A percentile compares a stretch with the other conserved stretches of the same genome.
Conservation (phyloP, 2,329 filamentous ascomycete genomes). For the Colletotrichum higginsianum region DNA sequence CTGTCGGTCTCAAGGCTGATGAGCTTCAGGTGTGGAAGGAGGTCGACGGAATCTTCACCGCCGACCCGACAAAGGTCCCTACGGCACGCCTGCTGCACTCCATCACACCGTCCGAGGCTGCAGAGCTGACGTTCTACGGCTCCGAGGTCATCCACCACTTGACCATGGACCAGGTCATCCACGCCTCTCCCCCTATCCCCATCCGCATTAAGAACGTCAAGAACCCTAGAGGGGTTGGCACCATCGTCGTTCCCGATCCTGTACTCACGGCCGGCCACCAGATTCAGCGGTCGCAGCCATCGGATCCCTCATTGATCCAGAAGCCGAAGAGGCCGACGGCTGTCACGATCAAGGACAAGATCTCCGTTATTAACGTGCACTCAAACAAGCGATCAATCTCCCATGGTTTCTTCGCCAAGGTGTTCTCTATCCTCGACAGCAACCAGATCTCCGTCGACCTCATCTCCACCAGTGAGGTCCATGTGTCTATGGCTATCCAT, state of each 20-base stretch:
- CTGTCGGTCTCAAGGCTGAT: slow-evolving; percentile 87
- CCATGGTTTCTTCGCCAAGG: slow-evolving; percentile 94
- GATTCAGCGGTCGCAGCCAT: slow-evolving; percentile 67
- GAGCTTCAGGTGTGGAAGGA: slow-evolving; percentile 99
- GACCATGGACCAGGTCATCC: slow-evolving; percentile 97
- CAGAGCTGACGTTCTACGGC: slow-evolving; percentile 94
- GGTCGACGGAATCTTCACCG: slow-evolving; percentile 92
- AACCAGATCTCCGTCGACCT: slow-evolving; percentile 93
- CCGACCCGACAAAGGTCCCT: slow-evolving; percentile 90
- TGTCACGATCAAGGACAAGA: slow-evolving; percentile 97
- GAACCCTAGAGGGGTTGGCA: slow-evolving; percentile 84
- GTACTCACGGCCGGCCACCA: slow-evolving; percentile 68
- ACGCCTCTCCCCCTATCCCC: slow-evolving; percentile 82
- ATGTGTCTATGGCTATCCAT: slow-evolving; percentile 97
- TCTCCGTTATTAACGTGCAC: slow-evolving; percentile 97
- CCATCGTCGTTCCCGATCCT: slow-evolving; percentile 85
- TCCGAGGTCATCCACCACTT: slow-evolving; percentile 98
- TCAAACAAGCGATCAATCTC: slow-evolving; percentile 97
- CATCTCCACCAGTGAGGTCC: slow-evolving; percentile 96
- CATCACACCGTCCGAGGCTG: slow-evolving; percentile 95
- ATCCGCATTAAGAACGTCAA: slow-evolving; percentile 95
- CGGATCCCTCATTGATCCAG: slow-evolving; percentile 59
- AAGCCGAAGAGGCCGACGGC: slow-evolving; percentile 85
- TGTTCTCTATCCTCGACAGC: slow-evolving; percentile 91
- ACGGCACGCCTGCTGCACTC: slow-evolving; percentile 90